Evolutionary conservation across 768 basidiomycete species (phyloP), one percentile per base, ranked within the genome.

Genomic region (Pholiota molesta): DNA sequence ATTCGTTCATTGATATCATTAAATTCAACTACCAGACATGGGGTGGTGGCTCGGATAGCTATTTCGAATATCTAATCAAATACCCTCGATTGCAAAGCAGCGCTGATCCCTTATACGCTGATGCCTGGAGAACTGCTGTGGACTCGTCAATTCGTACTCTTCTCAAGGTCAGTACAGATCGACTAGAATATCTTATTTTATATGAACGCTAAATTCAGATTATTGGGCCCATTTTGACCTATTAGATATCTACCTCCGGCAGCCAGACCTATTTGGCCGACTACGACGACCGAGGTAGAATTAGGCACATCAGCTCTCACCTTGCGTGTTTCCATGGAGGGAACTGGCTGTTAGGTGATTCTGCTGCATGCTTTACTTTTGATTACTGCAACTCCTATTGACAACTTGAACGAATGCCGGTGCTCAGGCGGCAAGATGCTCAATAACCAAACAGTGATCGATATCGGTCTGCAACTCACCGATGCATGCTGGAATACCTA

Each of bases 401-500:
- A 49, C 42, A 44, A 10, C 19, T 33, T 35, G 26, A 10, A 19
- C 26, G 17, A 29, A 10, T 9, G 39, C n/a, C 44, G 57, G 57
- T 53, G 42, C 2, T 19, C 9, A 62, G 89, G 89, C 3, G 91
- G 91, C 5, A 82, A 82, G 62, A 70, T 93, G 39, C 68, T 89
- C 26, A 85, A 90, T 71, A 92, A 92, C 62, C 74, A 86, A 21
- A 89, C 90, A 0, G 87, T 92, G 62, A 79, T 91, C 59, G 67
- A 87, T 45, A 74, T 82, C 42, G 91, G 80, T 3, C 78, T 92
- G 37, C 65, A 82, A 39, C 77, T 92, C 8, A 83, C 82, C 14
- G 90, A 93, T 42, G 86, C 81, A 9, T 92, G 91, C 76, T 90
- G 90, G 87, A 92, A 92, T 70, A 91, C 91, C 0, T 92, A 93